Evolutionary conservation across 148 eudicot genomes (phyloP), one percentile per base, ranked within the genome.

Genomic region (Pouteria glomerata): DNA sequence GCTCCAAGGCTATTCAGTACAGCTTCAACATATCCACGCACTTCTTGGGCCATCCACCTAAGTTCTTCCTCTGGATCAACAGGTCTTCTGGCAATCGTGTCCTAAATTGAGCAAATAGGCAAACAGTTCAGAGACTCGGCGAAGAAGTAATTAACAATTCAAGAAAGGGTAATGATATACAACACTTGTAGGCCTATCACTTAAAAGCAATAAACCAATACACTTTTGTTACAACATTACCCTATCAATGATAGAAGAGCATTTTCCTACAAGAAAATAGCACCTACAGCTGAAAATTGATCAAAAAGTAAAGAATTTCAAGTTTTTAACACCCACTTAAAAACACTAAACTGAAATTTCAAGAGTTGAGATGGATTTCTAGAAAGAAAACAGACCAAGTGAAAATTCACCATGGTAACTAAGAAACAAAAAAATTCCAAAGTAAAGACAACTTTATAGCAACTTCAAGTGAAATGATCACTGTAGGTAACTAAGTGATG

Each of bases 1-100:
- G 98, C 98, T 15, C 96, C 98, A 74, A 93, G 96, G 72, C 98
- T 93, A 79, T 93, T 90, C 33, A 93, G 82, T 68, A 93, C 98
- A 58, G 98, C 98, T 86, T 93, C 96, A 72, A 93, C 93, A 80
- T 93, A 93, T 80, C 96, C 96, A 77, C 98, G 91, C 70, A 93
- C 98, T 90, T 93, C 98, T 68, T 87, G 98, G 75, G 98, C 76
- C 96, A 93, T 93, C 98, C 98, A 93, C 19, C 96, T 84, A 58
- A 93, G 96, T 84, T 93, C 98, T 75, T 93, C 98, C 73, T 93
- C 98, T 11, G 98, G 98, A 72, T 95, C 97, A 68, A 84, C 97
- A 71, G 99, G 99, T 79, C 93, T 82, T 85, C 96, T 88, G 14
- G 94, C 74, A 97, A 91, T 89, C 44, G 99, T 88, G 55, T 91